Base-by-base conservation (phyloP, 345 rosid genomes). In the Rhodamnia argentea region DNA sequence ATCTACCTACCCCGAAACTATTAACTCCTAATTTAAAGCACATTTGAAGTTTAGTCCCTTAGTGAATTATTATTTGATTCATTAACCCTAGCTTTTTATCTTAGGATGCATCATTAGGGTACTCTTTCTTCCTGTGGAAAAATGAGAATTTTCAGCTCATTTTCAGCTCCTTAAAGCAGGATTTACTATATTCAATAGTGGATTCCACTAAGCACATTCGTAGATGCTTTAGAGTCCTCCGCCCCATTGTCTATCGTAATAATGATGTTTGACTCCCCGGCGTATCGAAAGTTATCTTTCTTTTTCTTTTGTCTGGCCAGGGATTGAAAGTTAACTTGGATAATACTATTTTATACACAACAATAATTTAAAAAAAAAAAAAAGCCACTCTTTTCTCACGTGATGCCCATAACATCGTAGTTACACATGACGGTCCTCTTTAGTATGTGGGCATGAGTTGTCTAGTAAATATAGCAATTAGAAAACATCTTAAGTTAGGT, bases 341-440 rank as follows among this genome's bases (percentile, higher is more conserved):
- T 18, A 64, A 8, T 32, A 32, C 75, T 15, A 29, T 15, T 29
- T 13, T 29, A 64, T 15, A 8, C 42, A 32, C 23, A 64, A 64
- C 29, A 64, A 64, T 29, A 16, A 5, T 44, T 44, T 1, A 44
- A 44, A 22, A 29, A 64, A 29, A 29, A 20, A 8, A 15, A 29
- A 42, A 42, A 42, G n/a, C 27, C 10, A 64, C 42, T 15, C 9
- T 15, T 14, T 16, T 9, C 44, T 32, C 6, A 2, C 0, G 32
- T 18, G 5, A 32, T 64, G 42, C 42, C 44, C 20, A 23, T 8
- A 3, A 7, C 22, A 29, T 4, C 76, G 7, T 15, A 7, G 23
- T 7, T 2, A 0, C 10, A 2, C 78, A 32, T 5, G 23, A 20
- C 10, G 32, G 16, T 18, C 8, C 24, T 55, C 23, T 55, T 3